phyloP scores from a whole-genome alignment of 768 basidiomycete species.

The Neoboletus subvelutipes region DNA sequence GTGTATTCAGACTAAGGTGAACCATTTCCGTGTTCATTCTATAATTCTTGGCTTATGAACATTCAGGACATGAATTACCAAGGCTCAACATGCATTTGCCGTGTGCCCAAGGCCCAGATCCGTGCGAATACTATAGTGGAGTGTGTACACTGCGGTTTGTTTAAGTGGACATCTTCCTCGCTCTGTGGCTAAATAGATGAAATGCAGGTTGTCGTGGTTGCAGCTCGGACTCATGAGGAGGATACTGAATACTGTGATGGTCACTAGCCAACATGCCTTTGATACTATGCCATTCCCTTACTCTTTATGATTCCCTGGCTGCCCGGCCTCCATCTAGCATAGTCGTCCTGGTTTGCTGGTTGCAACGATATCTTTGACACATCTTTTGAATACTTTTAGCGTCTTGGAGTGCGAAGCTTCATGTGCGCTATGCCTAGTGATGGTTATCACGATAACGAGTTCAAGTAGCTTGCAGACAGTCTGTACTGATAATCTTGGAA shows the following conservation, averaged over 20 bases:
- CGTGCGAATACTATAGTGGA: slow-evolving; percentile 90
- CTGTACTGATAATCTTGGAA: not conserved
- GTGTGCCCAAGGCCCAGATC: slow-evolving; percentile 93
- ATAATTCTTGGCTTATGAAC: slow-evolving; percentile 10
- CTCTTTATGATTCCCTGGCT: not conserved
- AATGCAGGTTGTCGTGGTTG: slow-evolving; percentile 81
- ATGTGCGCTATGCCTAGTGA: slow-evolving; percentile 1
- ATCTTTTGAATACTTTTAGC: not conserved
- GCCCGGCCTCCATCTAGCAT: not conserved
- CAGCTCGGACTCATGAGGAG: slow-evolving; percentile 74
- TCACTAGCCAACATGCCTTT: not conserved
- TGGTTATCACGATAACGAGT: not conserved
- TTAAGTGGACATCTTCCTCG: not conserved
- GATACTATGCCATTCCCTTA: not conserved
- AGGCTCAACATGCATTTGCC: slow-evolving; percentile 96
- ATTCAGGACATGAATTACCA: slow-evolving; percentile 97
- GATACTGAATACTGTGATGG: not conserved
- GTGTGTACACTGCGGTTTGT: slow-evolving; percentile 95
- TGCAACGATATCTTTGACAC: not conserved
- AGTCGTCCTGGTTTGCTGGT: not conserved
- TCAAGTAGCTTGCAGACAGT: not conserved
- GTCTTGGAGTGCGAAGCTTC: not conserved
- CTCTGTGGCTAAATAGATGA: slow-evolving; percentile 14
- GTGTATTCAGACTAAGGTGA: slow-evolving; percentile 91
- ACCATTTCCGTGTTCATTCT: slow-evolving; percentile 14